phyloP scores from a whole-genome alignment of 2,329 filamentous ascomycete genomes.

The Stachybotrys chartarum region DNA sequence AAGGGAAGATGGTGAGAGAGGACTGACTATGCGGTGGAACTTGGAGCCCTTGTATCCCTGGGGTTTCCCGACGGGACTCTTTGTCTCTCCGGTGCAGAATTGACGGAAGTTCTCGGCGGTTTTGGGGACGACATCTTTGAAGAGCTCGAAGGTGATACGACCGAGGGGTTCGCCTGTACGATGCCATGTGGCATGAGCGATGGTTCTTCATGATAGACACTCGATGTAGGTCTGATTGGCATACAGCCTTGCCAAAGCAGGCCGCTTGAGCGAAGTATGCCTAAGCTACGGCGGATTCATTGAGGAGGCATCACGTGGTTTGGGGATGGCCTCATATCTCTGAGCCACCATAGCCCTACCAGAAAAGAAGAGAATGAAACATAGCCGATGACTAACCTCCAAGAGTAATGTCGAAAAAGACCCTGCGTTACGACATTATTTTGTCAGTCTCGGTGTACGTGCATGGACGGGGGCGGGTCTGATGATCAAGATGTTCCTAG shows the following conservation, averaged over 20 bases:
- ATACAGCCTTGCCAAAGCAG: background rate
- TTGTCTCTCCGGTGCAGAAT: slow-evolving; percentile 91
- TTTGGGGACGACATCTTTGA: slow-evolving; percentile 73
- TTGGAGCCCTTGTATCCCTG: slow-evolving; percentile 93
- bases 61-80: slow-evolving; percentile 66
- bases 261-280: background rate
- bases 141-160: slow-evolving; percentile 85
- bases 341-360: background rate
- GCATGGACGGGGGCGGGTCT: background rate
- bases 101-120: slow-evolving; percentile 97
- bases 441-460: background rate
- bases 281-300: background rate
- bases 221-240: too few species aligned
- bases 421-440: slow-evolving; percentile 25
- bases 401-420: slow-evolving; percentile 73
- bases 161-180: slow-evolving; percentile 71
- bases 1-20: background rate
- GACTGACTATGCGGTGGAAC: slow-evolving; percentile 83
- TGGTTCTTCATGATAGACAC: too few species aligned
- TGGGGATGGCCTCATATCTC: slow-evolving; percentile 1
- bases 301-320: background rate
- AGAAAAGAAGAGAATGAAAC: background rate
- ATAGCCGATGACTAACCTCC: slow-evolving; percentile 50
- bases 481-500: background rate
- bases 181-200: too few species aligned